Evolutionary conservation across 208 protist genomes (phyloP).

Genomic region (Trypanosomatidae sp.): DNA sequence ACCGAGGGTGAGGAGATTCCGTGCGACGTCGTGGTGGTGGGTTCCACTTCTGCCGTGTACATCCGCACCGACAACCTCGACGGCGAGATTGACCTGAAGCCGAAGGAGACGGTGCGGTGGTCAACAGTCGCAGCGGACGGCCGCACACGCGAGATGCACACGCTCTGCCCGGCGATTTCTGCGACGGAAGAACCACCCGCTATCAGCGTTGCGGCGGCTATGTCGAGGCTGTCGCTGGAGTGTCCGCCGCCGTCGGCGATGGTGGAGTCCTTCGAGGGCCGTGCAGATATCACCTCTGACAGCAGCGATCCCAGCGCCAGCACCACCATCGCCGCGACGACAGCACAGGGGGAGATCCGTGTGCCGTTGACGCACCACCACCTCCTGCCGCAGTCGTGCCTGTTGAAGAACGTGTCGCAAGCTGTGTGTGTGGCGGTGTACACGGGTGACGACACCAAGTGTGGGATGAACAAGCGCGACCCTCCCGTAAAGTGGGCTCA

Average conservation of each 20-base stretch:
- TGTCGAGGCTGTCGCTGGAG: slow-evolving; percentile 28
- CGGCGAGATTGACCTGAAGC: slow-evolving; percentile 94
- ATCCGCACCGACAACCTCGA: slow-evolving; percentile 96
- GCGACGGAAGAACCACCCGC: slow-evolving; percentile 13
- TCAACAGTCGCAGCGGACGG: slow-evolving; percentile 5
- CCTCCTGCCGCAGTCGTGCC: slow-evolving; percentile 86
- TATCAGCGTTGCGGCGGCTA: slow-evolving; percentile 2
- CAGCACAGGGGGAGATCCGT: background rate
- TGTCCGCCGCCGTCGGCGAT: slow-evolving; percentile 78
- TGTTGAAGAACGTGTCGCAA: slow-evolving; percentile 82
- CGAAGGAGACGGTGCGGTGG: slow-evolving; percentile 58
- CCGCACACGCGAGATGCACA: slow-evolving; percentile 5
- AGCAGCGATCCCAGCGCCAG: background rate
- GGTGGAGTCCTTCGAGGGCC: slow-evolving; percentile 89
- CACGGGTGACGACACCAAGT: slow-evolving; percentile 96
- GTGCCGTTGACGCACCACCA: slow-evolving; percentile 66
- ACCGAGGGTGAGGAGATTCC: slow-evolving; percentile 84
- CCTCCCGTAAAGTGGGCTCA: slow-evolving; percentile 93
- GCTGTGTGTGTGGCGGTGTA: slow-evolving; percentile 92
- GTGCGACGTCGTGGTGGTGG: slow-evolving; percentile 89
- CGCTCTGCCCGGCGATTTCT: slow-evolving; percentile 10
- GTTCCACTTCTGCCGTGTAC: slow-evolving; percentile 52
- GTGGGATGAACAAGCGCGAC: slow-evolving; percentile 89
- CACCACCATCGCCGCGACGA: no score
- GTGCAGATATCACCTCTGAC: slow-evolving; percentile 29